Percentiles rank a stretch among this genome's conserved stretches.
Evolutionary conservation across 169 alveolate genomes (phyloP).

Genomic region (Plasmodium ovale): DNA sequence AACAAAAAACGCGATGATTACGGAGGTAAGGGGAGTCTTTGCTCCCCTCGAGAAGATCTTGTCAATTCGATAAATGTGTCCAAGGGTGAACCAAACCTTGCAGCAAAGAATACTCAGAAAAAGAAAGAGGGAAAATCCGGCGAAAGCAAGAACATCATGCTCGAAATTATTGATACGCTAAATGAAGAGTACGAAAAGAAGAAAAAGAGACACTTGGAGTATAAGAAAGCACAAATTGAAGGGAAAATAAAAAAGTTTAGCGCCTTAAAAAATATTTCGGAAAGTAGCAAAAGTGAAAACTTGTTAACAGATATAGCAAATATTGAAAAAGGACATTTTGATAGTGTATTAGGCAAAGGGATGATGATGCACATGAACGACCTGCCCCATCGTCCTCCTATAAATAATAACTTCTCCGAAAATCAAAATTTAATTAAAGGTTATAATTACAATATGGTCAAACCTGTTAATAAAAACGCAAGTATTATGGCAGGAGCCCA

Average conservation of each 20-base stretch:
- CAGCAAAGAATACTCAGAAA: neutral
- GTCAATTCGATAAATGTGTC: too few species aligned
- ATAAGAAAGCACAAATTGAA: constrained; percentile 73
- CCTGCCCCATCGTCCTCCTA: neutral
- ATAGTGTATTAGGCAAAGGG: constrained; percentile 6
- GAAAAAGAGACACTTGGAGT: constrained; percentile 67
- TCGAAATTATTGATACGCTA: constrained; percentile 38
- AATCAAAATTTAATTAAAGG: neutral
- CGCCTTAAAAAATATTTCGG: constrained; percentile 55
- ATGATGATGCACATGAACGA: neutral
- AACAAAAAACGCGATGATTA: too few species aligned
- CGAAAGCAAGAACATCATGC: constrained; percentile 66
- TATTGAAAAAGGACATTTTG: constrained; percentile 4
- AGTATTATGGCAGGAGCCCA: neutral
- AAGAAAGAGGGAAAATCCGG: neutral
- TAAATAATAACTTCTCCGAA: neutral
- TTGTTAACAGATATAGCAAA: constrained; percentile 11
- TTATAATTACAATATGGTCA: neutral
- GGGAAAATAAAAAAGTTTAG: constrained; percentile 64
- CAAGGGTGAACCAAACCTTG: neutral
- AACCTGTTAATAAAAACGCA: too few species aligned
- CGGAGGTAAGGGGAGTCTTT: too few species aligned
- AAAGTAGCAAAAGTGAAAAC: constrained; percentile 24
- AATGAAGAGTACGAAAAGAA: constrained; percentile 72
- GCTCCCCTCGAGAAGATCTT: too few species aligned